phyloP scores from a whole-genome alignment of 2,329 filamentous ascomycete genomes.

The Claviceps sp. region DNA sequence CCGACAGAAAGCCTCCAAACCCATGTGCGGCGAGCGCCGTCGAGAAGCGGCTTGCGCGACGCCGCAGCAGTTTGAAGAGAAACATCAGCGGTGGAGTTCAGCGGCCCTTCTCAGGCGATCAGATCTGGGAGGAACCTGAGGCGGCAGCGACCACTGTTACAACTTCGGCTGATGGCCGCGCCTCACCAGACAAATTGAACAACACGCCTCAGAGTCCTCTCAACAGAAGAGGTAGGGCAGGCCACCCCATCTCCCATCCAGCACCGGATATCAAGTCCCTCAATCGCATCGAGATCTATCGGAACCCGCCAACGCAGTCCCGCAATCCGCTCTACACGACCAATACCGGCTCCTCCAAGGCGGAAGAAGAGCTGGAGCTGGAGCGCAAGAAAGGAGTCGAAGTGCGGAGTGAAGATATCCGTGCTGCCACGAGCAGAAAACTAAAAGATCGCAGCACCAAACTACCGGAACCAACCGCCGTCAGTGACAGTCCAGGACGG shows the following conservation, averaged over 20 bases:
- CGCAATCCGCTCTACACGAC: conserved; percentile 67
- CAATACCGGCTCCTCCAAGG: conserved; percentile 35
- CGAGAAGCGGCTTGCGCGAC: conserved; percentile 28
- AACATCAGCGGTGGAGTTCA: conserved; percentile 57
- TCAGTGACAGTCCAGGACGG: conserved; percentile 79
- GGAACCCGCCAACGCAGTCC: conserved; percentile 71
- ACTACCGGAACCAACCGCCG: conserved; percentile 75
- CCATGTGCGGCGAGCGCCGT: conserved; percentile 24
- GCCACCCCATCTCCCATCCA: conserved; percentile 26
- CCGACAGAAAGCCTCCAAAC: conserved; percentile 19
- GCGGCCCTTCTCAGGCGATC: conserved; percentile 58
- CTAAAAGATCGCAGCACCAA: conserved; percentile 76
- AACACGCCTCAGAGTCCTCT: conserved; percentile 20
- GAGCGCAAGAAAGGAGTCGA: conserved; percentile 68
- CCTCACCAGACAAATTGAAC: conserved; percentile 19
- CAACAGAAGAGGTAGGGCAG: conserved; percentile 22
- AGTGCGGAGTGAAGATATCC: conserved; percentile 75
- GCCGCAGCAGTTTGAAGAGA: conserved; percentile 53
- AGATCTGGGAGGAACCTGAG: conserved; percentile 83
- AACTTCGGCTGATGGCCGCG: conserved; percentile 15
- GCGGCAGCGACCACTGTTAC: conserved; percentile 10
- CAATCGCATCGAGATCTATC: conserved; percentile 60
- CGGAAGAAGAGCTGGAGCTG: conserved; percentile 26
- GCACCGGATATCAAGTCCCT: conserved; percentile 21
- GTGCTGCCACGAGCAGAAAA: conserved; percentile 79